Conservation (phyloP, 2,329 filamentous ascomycete genomes). For the Trichoderma gracile region DNA sequence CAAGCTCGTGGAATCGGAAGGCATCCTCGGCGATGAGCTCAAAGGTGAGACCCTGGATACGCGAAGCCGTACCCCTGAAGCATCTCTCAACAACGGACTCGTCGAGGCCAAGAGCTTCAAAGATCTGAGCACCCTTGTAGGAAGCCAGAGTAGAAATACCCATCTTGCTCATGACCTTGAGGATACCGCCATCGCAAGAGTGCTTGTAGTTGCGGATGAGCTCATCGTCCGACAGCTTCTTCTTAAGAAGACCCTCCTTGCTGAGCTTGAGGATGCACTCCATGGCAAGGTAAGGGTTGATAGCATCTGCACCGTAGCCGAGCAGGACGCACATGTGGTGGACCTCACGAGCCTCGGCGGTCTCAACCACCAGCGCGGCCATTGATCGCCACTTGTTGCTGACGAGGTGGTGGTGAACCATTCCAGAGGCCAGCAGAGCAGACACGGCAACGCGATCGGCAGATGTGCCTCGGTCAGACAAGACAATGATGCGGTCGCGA, state of each 20-base stretch:
- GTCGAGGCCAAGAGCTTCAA: slow-evolving; percentile 91
- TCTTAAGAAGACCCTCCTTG: slow-evolving; percentile 87
- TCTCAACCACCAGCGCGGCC: slow-evolving; percentile 85
- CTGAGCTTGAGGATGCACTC: slow-evolving; percentile 98
- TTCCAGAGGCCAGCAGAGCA: slow-evolving; percentile 81
- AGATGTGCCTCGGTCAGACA: slow-evolving; percentile 85
- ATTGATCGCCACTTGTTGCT: slow-evolving; percentile 94
- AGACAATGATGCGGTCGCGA: slow-evolving; percentile 79
- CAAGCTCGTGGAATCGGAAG: slow-evolving; percentile 91
- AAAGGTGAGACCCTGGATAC: slow-evolving; percentile 92
- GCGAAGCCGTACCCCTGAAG: slow-evolving; percentile 91
- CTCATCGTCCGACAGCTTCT: slow-evolving; percentile 77
- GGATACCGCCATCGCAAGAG: slow-evolving; percentile 91
- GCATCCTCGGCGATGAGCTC: slow-evolving; percentile 92
- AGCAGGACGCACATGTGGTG: slow-evolving; percentile 99
- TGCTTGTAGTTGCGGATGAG: slow-evolving; percentile 96
- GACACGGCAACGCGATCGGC: slow-evolving; percentile 83
- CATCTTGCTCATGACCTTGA: slow-evolving; percentile 99
- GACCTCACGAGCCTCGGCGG: slow-evolving; percentile 92
- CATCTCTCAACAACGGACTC: slow-evolving; percentile 90
- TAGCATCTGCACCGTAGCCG: slow-evolving; percentile 89
- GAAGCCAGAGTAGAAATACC: slow-evolving; percentile 94
- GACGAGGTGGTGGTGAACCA: slow-evolving; percentile 94
- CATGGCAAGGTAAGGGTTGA: slow-evolving; percentile 93
- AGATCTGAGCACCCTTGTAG: slow-evolving; percentile 98